phyloP scores from a whole-genome alignment of 2,329 filamentous ascomycete genomes.

The Coniochaeta sp. region DNA sequence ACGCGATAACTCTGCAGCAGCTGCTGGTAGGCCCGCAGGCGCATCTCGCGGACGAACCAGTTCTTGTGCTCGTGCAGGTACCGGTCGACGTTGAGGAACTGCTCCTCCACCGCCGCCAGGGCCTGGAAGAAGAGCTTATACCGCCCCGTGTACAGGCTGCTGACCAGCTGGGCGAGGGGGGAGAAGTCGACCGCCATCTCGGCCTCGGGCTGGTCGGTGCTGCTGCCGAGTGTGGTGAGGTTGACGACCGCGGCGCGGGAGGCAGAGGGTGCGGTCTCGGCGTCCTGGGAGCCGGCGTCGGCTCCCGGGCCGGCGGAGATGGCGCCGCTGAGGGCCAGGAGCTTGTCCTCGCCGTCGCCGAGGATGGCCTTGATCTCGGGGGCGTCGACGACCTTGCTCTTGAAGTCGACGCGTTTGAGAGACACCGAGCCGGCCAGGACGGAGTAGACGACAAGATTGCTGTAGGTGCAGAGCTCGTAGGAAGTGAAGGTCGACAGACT shows the following conservation, averaged over 20 bases:
- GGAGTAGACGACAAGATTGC: constrained; percentile 87
- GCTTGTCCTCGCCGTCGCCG: constrained; percentile 80
- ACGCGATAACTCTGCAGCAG: constrained; percentile 95
- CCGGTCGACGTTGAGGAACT: constrained; percentile 88
- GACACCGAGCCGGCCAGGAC: constrained; percentile 91
- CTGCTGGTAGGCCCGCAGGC: constrained; percentile 91
- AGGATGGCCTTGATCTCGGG: constrained; percentile 97
- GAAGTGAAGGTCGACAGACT: constrained; percentile 97
- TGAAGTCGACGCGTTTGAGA: constrained; percentile 96
- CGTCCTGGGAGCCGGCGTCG: constrained; percentile 69
- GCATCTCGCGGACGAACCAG: constrained; percentile 99
- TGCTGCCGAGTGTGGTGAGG: constrained; percentile 71
- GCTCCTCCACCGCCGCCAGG: constrained; percentile 82
- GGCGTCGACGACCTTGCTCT: constrained; percentile 96
- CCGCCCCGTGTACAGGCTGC: constrained; percentile 85
- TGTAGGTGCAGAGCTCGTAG: constrained; percentile 97
- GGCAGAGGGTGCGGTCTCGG: constrained; percentile 41
- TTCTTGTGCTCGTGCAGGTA: constrained; percentile 92
- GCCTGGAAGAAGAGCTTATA: constrained; percentile 93
- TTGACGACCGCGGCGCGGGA: constrained; percentile 68
- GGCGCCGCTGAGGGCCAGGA: constrained; percentile 72
- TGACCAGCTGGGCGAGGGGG: constrained; percentile 78
- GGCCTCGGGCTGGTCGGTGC: constrained; percentile 62
- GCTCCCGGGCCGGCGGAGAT: constrained; percentile 74
- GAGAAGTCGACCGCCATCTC: constrained; percentile 85